Evolutionary conservation across 148 eudicot species (phyloP).

Genomic region (Chenopodium berlandieri): DNA sequence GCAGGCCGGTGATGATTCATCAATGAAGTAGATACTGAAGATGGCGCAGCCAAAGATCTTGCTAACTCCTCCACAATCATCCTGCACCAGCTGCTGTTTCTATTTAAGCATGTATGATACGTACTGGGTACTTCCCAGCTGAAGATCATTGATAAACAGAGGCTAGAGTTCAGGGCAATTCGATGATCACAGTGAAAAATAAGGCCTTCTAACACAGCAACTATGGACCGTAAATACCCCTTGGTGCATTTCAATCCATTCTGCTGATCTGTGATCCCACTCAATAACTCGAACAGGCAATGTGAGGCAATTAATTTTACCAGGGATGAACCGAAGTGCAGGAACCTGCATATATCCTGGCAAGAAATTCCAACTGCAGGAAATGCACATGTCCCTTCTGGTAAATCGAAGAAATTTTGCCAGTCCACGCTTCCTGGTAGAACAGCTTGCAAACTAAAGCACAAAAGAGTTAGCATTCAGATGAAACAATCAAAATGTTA

Average conservation of each 20-base stretch:
- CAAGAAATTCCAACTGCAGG: conserved; percentile 56
- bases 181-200: conserved; percentile 48
- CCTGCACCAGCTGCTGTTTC: conserved; percentile 62
- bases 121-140: conserved; percentile 52
- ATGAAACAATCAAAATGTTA: not conserved
- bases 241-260: conserved; percentile 34
- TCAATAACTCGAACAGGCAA: conserved; percentile 67
- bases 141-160: conserved; percentile 61
- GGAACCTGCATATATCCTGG: conserved; percentile 68
- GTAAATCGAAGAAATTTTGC: conserved; percentile 42
- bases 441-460: conserved; percentile 52
- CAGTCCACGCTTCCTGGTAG: conserved; percentile 56
- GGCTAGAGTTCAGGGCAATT: conserved; percentile 61
- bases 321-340: conserved; percentile 68
- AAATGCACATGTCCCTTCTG: conserved; percentile 28
- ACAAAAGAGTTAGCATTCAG: conserved; percentile 27
- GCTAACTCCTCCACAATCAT: conserved; percentile 83
- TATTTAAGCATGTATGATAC: conserved; percentile 24
- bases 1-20: conserved; percentile 62
- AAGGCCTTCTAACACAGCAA: conserved; percentile 68
- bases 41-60: conserved; percentile 66
- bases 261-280: conserved; percentile 47
- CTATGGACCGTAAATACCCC: conserved; percentile 50
- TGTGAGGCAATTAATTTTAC: conserved; percentile 67
- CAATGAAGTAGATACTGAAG: conserved; percentile 55